Conservation (phyloP, 1,284 basidiomycete species). For the Moniliophthora roreri region DNA sequence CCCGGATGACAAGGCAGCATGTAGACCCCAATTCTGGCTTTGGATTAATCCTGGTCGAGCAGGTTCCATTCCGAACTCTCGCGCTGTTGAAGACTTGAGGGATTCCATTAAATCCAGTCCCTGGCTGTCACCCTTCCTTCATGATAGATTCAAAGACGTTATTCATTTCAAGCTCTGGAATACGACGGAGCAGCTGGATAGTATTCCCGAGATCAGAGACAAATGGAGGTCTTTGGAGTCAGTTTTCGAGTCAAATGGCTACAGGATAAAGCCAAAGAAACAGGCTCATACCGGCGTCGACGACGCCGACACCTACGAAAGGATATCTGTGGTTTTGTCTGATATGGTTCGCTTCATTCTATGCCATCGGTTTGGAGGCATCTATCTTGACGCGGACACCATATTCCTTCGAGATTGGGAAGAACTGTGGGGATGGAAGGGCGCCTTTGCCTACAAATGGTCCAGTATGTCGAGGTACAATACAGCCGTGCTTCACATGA, state of each 20-base stretch:
- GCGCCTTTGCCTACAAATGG: constrained; percentile 88
- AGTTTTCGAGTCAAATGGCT: constrained; percentile 77
- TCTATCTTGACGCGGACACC: constrained; percentile 87
- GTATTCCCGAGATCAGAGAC: constrained; percentile 71
- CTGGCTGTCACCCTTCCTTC: constrained; percentile 84
- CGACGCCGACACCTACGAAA: constrained; percentile 62
- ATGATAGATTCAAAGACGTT: constrained; percentile 76
- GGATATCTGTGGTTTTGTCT: constrained; percentile 79
- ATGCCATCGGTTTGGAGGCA: constrained; percentile 83
- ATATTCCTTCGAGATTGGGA: constrained; percentile 91
- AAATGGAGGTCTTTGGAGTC: constrained; percentile 74
- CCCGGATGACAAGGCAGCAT: constrained; percentile 40
- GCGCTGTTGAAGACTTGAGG: constrained; percentile 70
- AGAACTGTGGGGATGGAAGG: constrained; percentile 86
- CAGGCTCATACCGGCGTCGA: constrained; percentile 10
- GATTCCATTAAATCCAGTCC: constrained; percentile 70
- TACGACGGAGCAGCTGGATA: constrained; percentile 85
- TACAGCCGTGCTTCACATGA: constrained; percentile 83
- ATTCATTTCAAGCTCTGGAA: constrained; percentile 90
- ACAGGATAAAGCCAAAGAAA: constrained; percentile 43
- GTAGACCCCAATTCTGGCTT: constrained; percentile 81
- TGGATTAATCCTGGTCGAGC: constrained; percentile 86
- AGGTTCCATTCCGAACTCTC: constrained; percentile 70
- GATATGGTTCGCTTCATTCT: constrained; percentile 88
- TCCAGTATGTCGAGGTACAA: constrained; percentile 81